Percentiles rank a stretch among this genome's conserved stretches.
Conservation (phyloP, 768 basidiomycete species). For the Tubosaeta sp. region DNA sequence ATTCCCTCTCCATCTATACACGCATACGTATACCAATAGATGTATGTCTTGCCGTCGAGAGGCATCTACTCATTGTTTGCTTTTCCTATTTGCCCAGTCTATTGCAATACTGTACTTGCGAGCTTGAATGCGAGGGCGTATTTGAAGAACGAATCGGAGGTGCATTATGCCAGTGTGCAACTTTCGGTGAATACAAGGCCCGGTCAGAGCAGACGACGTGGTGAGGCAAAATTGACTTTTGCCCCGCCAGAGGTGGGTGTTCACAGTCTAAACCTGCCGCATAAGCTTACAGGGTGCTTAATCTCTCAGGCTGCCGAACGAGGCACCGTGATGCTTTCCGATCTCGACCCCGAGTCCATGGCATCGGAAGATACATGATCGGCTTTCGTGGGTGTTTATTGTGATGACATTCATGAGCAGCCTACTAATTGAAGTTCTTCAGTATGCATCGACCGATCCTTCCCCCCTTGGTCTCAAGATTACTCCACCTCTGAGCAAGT, state of each 20-base stretch:
- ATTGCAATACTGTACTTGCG: neutral
- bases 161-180: constrained; percentile 37
- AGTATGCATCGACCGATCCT: too few relatives aligned
- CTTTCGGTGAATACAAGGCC: neutral
- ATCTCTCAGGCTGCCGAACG: too few relatives aligned
- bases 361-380: too few relatives aligned
- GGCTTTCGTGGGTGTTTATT: too few relatives aligned
- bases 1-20: neutral
- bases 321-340: too few relatives aligned
- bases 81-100: neutral
- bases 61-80: neutral
- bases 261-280: too few relatives aligned
- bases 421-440: too few relatives aligned
- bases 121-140: neutral
- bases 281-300: too few relatives aligned
- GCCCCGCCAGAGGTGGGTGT: neutral
- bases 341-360: too few relatives aligned
- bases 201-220: neutral
- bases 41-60: neutral
- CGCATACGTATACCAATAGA: neutral
- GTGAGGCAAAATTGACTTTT: neutral
- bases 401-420: too few relatives aligned
- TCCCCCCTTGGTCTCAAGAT: too few relatives aligned
- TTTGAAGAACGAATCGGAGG: constrained; percentile 5
- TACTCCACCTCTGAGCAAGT: too few relatives aligned